phyloP scores from a whole-genome alignment of 1,284 basidiomycete species.

The Microbotryum lychnidis-dioicae region DNA sequence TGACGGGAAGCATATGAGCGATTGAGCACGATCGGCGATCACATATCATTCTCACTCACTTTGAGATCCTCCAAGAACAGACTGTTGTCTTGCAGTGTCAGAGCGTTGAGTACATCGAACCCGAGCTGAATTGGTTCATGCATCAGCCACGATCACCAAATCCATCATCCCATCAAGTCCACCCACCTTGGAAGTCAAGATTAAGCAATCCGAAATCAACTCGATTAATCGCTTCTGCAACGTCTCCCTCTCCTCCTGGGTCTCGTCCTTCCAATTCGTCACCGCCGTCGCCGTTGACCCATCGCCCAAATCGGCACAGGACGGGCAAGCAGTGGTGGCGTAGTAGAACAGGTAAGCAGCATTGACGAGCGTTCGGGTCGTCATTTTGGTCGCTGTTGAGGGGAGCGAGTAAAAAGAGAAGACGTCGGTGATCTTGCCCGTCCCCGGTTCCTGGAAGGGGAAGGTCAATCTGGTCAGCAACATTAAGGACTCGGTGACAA shows the following conservation, averaged over 20 bases:
- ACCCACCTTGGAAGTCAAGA: slow-evolving; percentile 32
- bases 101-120: slow-evolving; percentile 93
- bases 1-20: not conserved
- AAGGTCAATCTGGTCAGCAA: not conserved
- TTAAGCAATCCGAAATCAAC: slow-evolving; percentile 48
- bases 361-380: slow-evolving; percentile 55
- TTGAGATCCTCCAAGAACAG: slow-evolving; percentile 65
- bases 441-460: slow-evolving; percentile 59
- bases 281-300: slow-evolving; percentile 20
- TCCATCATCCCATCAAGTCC: not conserved
- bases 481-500: not conserved
- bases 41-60: slow-evolving; percentile 13
- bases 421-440: slow-evolving; percentile 82
- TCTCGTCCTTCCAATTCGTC: slow-evolving; percentile 42
- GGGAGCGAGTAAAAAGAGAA: slow-evolving; percentile 96
- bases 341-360: slow-evolving; percentile 94
- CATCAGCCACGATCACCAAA: not conserved
- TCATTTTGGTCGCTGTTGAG: slow-evolving; percentile 69
- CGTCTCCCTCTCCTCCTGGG: slow-evolving; percentile 52
- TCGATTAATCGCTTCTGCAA: slow-evolving; percentile 64
- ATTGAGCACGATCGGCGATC: not conserved
- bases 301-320: slow-evolving; percentile 26
- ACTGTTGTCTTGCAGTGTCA: slow-evolving; percentile 91
- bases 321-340: slow-evolving; percentile 46
- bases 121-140: slow-evolving; percentile 47